Conservation (phyloP, 148 eudicot genomes). For the Vaccinium vitisidaea region DNA sequence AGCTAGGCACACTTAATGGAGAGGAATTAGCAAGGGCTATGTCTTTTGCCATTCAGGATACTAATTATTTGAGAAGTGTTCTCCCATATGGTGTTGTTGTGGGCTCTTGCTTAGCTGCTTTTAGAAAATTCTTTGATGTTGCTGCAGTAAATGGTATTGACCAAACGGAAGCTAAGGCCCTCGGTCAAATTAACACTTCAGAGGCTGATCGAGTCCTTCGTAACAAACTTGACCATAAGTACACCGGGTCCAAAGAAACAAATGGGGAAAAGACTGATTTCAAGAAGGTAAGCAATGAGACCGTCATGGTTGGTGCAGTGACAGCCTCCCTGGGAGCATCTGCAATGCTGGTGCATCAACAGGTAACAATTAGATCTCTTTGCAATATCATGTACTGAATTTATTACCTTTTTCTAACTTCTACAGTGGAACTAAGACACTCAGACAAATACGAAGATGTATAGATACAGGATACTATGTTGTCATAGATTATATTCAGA, state of each 20-base stretch:
- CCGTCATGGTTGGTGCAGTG: constrained; percentile 78
- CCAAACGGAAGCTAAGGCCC: constrained; percentile 22
- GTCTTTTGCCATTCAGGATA: constrained; percentile 52
- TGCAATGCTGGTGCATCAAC: constrained; percentile 58
- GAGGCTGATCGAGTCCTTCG: constrained; percentile 26
- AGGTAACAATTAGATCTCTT: constrained; percentile 39
- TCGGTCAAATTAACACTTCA: constrained; percentile 27
- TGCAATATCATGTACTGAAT: constrained; percentile 1
- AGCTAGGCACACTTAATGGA: constrained; percentile 42
- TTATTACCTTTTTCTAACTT: neutral
- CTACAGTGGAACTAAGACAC: neutral
- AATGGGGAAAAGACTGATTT: constrained; percentile 24
- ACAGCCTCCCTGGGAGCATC: constrained; percentile 96
- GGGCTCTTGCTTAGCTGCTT: constrained; percentile 86
- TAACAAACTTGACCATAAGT: constrained; percentile 23
- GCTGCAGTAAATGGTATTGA: constrained; percentile 24
- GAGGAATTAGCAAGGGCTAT: constrained; percentile 51
- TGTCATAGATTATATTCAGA: neutral
- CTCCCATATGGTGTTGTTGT: constrained; percentile 84
- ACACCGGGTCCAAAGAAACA: constrained; percentile 13
- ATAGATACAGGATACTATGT: neutral
- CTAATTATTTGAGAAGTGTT: constrained; percentile 55
- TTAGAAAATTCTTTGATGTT: constrained; percentile 50
- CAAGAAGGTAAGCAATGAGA: constrained; percentile 25
- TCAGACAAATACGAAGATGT: neutral